Evolutionary conservation across 768 basidiomycete species (phyloP).

Genomic region (Auriscalpium vulgare): DNA sequence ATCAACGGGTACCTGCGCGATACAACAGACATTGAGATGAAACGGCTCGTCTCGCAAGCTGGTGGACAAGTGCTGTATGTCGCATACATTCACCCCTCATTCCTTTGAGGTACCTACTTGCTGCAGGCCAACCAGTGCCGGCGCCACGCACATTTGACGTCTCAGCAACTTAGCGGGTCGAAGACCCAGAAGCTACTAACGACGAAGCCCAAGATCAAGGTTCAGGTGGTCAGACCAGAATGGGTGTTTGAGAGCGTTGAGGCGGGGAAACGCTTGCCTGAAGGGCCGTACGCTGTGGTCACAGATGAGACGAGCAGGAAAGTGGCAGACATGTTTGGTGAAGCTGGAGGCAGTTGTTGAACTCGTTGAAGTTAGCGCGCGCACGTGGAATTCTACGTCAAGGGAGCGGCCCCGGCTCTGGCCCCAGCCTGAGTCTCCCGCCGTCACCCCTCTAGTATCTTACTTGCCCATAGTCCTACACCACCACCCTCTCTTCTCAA

Average conservation of each 20-base stretch:
- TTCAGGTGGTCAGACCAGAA: constrained; percentile 64
- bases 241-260: constrained; percentile 67
- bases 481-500: constrained; percentile 1
- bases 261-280: constrained; percentile 50
- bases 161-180: constrained; percentile 58
- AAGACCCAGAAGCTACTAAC: constrained; percentile 64
- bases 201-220: constrained; percentile 37
- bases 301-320: constrained; percentile 30
- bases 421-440: background rate
- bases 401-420: background rate
- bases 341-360: too few species aligned
- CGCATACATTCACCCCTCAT: background rate
- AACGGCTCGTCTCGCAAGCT: constrained; percentile 51
- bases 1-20: constrained; percentile 62
- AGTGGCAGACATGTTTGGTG: constrained; percentile 30
- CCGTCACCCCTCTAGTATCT: background rate
- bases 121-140: constrained; percentile 44
- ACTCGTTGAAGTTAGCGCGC: constrained; percentile 1
- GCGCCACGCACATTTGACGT: constrained; percentile 78
- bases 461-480: constrained; percentile 4
- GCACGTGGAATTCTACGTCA: constrained; percentile 4
- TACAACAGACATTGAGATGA: constrained; percentile 79
- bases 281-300: constrained; percentile 49
- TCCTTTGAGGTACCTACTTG: background rate
- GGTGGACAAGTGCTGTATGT: constrained; percentile 60